Conservation (phyloP, 306 rosid genomes). For the cucumber (Cucumis sativus) region Cucumber_9930_V3 NC_026656.2:11636001-11636500, state of each 20-base stretch:
- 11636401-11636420: background rate
- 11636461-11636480: background rate
- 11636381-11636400: background rate
- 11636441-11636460: background rate
- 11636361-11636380: background rate
- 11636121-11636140: slow-evolving; percentile 63
- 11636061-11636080: slow-evolving; percentile 48
- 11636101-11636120: slow-evolving; percentile 47
- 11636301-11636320: background rate
- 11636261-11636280: background rate
- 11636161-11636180: slow-evolving; percentile 9
- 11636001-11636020: slow-evolving; percentile 64
- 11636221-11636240: background rate
- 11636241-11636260: background rate
- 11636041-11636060: slow-evolving; percentile 39
- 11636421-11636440: background rate
- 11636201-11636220: background rate
- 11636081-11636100: slow-evolving; percentile 59
- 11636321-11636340: background rate
- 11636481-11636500: background rate
- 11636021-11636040: slow-evolving; percentile 33
- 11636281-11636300: background rate
- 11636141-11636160: background rate
- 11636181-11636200: background rate
- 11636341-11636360: background rate